These are phyloP conservation scores for Dictyostelium brefeldianum DNA, from an alignment of 78 protist genomes.

Conservation along the genomic window DNA sequence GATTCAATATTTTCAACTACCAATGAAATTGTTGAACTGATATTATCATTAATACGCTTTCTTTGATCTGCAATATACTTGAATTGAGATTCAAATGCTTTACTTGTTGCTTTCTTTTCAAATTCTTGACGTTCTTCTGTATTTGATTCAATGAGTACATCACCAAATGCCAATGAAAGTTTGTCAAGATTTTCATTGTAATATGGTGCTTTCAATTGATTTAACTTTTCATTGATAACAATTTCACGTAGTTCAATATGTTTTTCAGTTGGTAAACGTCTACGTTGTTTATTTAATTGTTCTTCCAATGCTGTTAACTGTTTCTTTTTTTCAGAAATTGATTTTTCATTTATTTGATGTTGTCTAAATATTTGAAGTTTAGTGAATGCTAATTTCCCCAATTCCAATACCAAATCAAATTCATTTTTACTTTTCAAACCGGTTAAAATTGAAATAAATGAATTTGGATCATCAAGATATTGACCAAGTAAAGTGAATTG, in stretches of 20 bases:
- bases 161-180: not conserved
- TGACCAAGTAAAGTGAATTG: not conserved
- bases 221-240: not conserved
- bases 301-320: not conserved
- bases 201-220: not conserved
- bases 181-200: not conserved
- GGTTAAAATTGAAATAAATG: not conserved
- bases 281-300: conserved; percentile 28
- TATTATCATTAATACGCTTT: not conserved
- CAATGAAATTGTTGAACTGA: conserved; percentile 3
- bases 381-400: conserved; percentile 42
- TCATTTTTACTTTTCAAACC: not conserved
- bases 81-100: conserved; percentile 2
- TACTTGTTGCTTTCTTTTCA: not conserved
- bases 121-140: conserved; percentile 32
- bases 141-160: not conserved
- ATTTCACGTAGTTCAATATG: conserved; percentile 9
- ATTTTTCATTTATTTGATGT: not conserved
- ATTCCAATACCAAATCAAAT: not conserved
- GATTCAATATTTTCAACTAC: conserved; percentile 18
- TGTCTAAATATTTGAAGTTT: conserved; percentile 2
- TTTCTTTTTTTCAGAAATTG: not conserved
- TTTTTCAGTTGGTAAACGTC: conserved; percentile 50
- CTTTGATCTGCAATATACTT: conserved; percentile 8
- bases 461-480: conserved; percentile 53